Percentiles rank a stretch among this genome's conserved stretches.
phyloP scores from a whole-genome alignment of 176 grass and related monocot genomes.

The Typha latifolia region DNA sequence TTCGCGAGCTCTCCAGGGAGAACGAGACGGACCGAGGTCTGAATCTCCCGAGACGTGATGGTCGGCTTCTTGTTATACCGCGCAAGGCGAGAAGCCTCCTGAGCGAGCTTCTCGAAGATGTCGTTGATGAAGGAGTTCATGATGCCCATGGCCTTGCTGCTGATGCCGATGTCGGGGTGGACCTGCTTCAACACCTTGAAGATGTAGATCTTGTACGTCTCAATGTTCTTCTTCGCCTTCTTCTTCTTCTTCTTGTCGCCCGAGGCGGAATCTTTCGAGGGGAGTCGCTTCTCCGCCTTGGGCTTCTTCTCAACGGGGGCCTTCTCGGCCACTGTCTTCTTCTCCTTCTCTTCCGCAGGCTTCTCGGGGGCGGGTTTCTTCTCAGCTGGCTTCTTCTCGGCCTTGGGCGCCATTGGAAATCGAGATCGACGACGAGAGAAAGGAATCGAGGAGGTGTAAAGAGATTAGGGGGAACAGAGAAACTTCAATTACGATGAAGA shows the following conservation, averaged over 20 bases:
- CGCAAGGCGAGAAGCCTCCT: constrained; percentile 30
- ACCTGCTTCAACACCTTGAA: constrained; percentile 13
- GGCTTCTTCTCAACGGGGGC: constrained; percentile 28
- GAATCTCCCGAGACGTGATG: constrained; percentile 51
- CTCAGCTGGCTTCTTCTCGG: constrained; percentile 20
- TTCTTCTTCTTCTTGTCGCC: constrained; percentile 9
- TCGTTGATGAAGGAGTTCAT: constrained; percentile 68
- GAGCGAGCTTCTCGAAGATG: constrained; percentile 51
- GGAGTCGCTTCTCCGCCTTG: constrained; percentile 29
- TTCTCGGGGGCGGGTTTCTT: too few species aligned
- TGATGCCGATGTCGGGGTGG: constrained; percentile 9
- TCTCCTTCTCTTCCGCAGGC: constrained; percentile 18
- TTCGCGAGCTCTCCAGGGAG: constrained; percentile 58
- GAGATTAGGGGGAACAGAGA: not conserved
- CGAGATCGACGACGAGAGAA: not conserved
- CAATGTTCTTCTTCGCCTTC: constrained; percentile 15
- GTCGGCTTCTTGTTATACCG: constrained; percentile 63
- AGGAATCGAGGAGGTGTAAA: not conserved
- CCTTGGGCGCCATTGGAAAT: constrained; percentile 22
- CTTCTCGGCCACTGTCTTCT: constrained; percentile 26
- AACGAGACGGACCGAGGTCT: constrained; percentile 56
- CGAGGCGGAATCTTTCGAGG: constrained; percentile 8
- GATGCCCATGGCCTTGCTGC: constrained; percentile 22
- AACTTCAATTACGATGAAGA: not conserved
- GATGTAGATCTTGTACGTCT: constrained; percentile 9